Conservation (phyloP, 148 eudicot species). For the Hydrangea macrophylla region DNA sequence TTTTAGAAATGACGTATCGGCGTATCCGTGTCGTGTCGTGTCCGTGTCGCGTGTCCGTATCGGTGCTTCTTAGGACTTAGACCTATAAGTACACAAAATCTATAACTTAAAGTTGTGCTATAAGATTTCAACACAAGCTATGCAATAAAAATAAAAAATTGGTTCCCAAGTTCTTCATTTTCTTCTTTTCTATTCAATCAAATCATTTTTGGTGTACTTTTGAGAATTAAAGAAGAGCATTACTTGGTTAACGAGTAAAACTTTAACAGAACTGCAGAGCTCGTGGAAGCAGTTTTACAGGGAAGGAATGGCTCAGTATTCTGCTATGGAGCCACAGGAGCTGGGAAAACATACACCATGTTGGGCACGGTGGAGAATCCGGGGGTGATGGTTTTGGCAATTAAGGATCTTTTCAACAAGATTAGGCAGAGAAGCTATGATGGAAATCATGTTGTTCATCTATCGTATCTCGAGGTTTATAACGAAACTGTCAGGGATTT, state of each 20-base stretch:
- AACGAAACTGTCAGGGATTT: slow-evolving; percentile 91
- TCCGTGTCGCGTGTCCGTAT: too few species aligned
- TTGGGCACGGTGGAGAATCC: slow-evolving; percentile 75
- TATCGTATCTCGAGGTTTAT: slow-evolving; percentile 85
- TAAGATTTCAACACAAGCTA: not conserved
- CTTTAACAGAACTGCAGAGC: slow-evolving; percentile 46
- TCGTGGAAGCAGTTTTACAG: slow-evolving; percentile 79
- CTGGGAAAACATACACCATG: slow-evolving; percentile 92
- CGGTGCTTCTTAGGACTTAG: too few species aligned
- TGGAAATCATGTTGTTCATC: slow-evolving; percentile 80
- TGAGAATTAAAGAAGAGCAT: not conserved
- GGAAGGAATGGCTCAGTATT: slow-evolving; percentile 88
- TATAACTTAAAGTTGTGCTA: not conserved
- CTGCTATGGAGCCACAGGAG: slow-evolving; percentile 94
- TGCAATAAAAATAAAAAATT: not conserved
- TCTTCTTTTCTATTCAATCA: not conserved
- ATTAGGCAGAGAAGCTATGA: slow-evolving; percentile 74
- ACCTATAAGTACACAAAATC: too few species aligned
- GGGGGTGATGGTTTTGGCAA: slow-evolving; percentile 89
- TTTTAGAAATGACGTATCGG: too few species aligned
- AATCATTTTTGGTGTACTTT: not conserved
- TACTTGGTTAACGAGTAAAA: not conserved
- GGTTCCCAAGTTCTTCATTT: not conserved
- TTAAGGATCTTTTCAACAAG: slow-evolving; percentile 78
- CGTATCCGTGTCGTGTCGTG: too few species aligned